These are phyloP conservation scores for Lantana camara DNA, from an alignment of 257 asterid species.

Conservation along the genomic window DNA sequence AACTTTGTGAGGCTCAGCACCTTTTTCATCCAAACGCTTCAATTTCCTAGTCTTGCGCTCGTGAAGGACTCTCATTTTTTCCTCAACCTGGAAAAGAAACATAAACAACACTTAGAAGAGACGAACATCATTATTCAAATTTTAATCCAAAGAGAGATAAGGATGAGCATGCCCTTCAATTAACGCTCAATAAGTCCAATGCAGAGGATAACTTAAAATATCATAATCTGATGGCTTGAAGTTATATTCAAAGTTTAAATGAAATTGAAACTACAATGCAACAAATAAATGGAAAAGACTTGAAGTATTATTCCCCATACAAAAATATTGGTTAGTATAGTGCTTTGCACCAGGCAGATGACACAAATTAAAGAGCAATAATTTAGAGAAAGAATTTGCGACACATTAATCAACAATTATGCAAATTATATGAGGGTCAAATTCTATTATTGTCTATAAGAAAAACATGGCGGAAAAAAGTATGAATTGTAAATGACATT, in stretches of 20 bases:
- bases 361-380: no score
- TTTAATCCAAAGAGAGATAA: constrained; percentile 1
- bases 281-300: constrained; percentile 20
- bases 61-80: constrained; percentile 84
- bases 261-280: constrained; percentile 16
- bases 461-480: constrained; percentile 28
- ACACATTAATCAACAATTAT: constrained; percentile 4
- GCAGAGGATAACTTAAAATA: no score
- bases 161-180: background rate
- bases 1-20: constrained; percentile 82
- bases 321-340: constrained; percentile 7
- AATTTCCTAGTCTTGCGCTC: constrained; percentile 69
- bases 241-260: background rate
- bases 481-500: constrained; percentile 31
- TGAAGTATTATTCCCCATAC: constrained; percentile 4
- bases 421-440: constrained; percentile 11
- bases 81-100: constrained; percentile 71
- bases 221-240: constrained; percentile 3
- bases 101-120: constrained; percentile 11
- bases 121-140: constrained; percentile 15
- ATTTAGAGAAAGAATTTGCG: no score
- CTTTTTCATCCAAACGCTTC: constrained; percentile 73
- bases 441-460: constrained; percentile 15
- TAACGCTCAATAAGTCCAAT: background rate
- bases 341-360: no score